phyloP scores from a whole-genome alignment of 169 alveolate species.

The Eimeria tenella region DNA sequence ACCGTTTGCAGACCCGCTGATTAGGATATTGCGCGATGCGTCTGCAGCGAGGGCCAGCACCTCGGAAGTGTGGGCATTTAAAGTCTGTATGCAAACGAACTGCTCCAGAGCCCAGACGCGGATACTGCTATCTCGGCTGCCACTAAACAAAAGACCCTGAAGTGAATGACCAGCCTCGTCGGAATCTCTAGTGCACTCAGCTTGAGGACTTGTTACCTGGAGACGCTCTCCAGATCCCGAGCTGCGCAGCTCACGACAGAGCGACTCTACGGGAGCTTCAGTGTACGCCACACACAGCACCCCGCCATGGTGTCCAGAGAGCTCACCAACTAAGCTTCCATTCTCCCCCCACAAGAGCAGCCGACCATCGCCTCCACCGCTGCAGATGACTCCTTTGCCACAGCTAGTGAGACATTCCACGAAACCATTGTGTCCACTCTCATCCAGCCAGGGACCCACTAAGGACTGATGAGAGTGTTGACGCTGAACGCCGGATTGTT shows the following conservation, averaged over 20 bases:
- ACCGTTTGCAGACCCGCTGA: slow-evolving; percentile 79
- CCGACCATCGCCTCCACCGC: slow-evolving; percentile 81
- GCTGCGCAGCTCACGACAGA: slow-evolving; percentile 55
- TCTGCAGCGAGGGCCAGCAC: slow-evolving; percentile 76
- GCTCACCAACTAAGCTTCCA: slow-evolving; percentile 74
- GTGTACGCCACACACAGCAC: slow-evolving; percentile 73
- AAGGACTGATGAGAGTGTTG: slow-evolving; percentile 49
- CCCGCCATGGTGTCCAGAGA: slow-evolving; percentile 79
- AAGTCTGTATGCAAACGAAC: slow-evolving; percentile 74
- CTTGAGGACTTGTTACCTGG: slow-evolving; percentile 36
- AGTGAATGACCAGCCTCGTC: not conserved
- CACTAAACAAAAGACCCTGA: slow-evolving; percentile 72
- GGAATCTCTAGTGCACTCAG: slow-evolving; percentile 5
- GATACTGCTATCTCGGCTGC: slow-evolving; percentile 78
- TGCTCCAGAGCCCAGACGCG: slow-evolving; percentile 80
- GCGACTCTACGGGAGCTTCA: slow-evolving; percentile 48
- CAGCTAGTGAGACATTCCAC: slow-evolving; percentile 77
- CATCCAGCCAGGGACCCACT: slow-evolving; percentile 71
- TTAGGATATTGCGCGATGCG: slow-evolving; percentile 57
- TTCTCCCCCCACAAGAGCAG: slow-evolving; percentile 68
- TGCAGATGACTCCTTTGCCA: slow-evolving; percentile 69
- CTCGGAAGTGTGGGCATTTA: slow-evolving; percentile 72
- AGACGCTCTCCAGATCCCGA: slow-evolving; percentile 10
- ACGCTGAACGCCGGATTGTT: slow-evolving; percentile 66
- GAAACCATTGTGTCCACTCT: slow-evolving; percentile 76